Base-by-base conservation (phyloP, 2,329 filamentous ascomycete species). In the Biscogniauxia mediterranea region DNA sequence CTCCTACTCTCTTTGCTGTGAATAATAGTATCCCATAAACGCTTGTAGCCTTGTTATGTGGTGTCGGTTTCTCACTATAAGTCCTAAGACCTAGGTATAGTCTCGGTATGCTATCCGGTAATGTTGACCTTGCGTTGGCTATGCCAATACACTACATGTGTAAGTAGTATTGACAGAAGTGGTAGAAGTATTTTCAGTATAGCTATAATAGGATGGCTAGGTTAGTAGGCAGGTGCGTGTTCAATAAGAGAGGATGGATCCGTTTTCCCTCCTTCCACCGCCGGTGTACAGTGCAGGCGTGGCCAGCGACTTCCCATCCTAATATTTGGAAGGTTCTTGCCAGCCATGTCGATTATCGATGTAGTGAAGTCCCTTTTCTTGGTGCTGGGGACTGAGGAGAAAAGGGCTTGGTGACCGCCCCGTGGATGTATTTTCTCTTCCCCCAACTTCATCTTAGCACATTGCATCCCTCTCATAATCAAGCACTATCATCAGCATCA, bases 401-500 rank as follows among this genome's bases (percentile, higher is more conserved):
- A 17, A 46, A 17, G 15, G 15, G 13, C 15, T 46, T 46, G 13
- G 38, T 17, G 15, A 6, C 11, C 11, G 38, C 15, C 38, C 38
- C 6, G 38, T 11, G 38, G 11, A 46, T 46, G 38, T 38, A 2
- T 52, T 50, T 54, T 53, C 32, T 61, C 61, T 63, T 67, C 55
- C 62, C 60, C 56, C 59, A 67, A 59, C 61, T 63, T 62, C 65
- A 64, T 64, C 56, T 66, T 66, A 65, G 19, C 26, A 59, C 57
- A 60, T 68, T 8, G 50, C 65, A 70, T 67, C 66, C 60, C 63
- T 67, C 66, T 67, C 65, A 53, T 64, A 56, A 63, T 66, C 66
- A 64, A 71, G 63, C 63, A 64, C 64, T 69, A 72, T 69, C 67
- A 68, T 62, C 60, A 61, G 59, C 63, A 66, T 61, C 64, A 23